Base-by-base conservation (phyloP, 805 yeast species). In the Cyberlindnera amylophila region DNA sequence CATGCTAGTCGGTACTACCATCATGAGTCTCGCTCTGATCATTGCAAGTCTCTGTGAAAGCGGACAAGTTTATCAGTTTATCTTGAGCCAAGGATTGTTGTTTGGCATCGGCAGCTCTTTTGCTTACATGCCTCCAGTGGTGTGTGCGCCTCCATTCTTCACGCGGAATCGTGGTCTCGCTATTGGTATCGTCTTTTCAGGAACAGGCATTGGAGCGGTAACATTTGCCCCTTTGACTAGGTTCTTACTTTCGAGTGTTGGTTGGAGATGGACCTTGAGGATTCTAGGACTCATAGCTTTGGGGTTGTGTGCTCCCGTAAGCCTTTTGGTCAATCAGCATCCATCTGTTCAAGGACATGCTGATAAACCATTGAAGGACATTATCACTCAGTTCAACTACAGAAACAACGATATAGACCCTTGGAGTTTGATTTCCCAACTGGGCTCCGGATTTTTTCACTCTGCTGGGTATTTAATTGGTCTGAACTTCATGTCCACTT, bases 161-260 rank as follows among this genome's bases (percentile, higher is more conserved):
- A 50, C 48, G 11, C 48, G 54, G 24, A 57, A 62, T 43, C 45
- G 69, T 35, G 67, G 62, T 7, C 52, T 61, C 40, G 69, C 69
- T 1, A 51, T 63, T 57, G 70, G 70, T 2, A 36, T 64, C 3
- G 38, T 64, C 12, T 65, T 65, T 40, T 55, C 64, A 21, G 70
- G 70, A 12, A 54, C 67, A 1, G 70, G 70, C 12, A 46, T 64
- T 32, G 70, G 70, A 6, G 68, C 62, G 4, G 53, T 65, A 31
- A 55, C 55, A 1, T 36, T 65, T 38, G 68, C 69, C 3, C 56
- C 61, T 3, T 30, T 62, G 1, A 54, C 61, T 2, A 39, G 65
- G 32, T 47, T 44, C 14, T 47, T 65, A 14, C 47, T 65, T 23
- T 38, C 58, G 3, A 24, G 39, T 16, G 39, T 63, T 12, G 69